Evolutionary conservation across 1,139 yeast species (phyloP).

Genomic region (Protomyces arabidopsidicola): DNA sequence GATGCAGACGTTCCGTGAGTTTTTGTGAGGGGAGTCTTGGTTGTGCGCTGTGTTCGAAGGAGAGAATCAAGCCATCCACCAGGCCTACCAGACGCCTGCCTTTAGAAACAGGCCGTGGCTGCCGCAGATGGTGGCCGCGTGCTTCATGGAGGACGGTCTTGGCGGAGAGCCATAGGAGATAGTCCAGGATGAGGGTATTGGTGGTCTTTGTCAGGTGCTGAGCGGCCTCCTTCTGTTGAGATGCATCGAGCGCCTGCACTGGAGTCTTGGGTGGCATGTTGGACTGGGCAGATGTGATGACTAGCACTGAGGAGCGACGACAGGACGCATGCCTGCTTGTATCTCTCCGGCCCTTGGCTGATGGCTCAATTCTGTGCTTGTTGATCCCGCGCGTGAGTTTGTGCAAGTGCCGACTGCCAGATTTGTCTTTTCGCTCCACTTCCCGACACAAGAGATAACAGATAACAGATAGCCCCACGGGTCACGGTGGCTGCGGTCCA

Average conservation of each 20-base stretch:
- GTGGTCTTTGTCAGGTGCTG: conserved; percentile 16
- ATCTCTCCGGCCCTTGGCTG: background rate
- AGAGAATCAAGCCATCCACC: conserved; percentile 23
- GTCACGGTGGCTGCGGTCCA: too few species aligned
- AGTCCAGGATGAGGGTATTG: conserved; percentile 24
- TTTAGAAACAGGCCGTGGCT: background rate
- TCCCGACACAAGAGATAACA: too few species aligned
- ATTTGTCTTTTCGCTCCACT: too few species aligned
- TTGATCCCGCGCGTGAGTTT: too few species aligned
- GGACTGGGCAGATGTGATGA: background rate
- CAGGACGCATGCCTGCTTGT: background rate
- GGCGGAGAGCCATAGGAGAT: conserved; percentile 23
- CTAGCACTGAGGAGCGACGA: background rate
- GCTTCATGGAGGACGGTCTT: conserved; percentile 20
- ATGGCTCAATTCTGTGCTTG: background rate
- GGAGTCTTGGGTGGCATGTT: background rate
- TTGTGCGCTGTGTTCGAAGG: conserved; percentile 7
- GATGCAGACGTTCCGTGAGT: conserved; percentile 5
- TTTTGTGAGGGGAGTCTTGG: background rate
- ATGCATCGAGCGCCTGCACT: background rate
- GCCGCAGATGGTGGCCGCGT: background rate
- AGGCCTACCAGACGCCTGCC: conserved; percentile 24
- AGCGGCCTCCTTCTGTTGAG: conserved; percentile 4
- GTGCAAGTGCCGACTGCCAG: too few species aligned
- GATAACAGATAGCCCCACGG: too few species aligned